Conservation (phyloP, 495 filamentous ascomycete genomes). For the Penicillium parvum region DNA sequence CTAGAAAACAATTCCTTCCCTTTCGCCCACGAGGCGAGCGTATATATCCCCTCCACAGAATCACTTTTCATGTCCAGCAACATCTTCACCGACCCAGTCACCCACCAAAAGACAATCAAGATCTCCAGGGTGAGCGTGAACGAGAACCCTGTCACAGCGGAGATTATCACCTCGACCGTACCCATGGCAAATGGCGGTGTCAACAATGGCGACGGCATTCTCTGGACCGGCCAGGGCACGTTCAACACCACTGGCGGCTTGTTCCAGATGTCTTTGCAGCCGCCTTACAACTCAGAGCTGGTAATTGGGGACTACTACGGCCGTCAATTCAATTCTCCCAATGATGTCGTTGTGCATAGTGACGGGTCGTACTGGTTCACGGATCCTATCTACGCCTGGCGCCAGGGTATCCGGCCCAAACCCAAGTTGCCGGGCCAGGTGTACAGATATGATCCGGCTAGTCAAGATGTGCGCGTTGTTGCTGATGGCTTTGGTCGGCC, state of each 20-base stretch:
- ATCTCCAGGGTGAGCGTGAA: constrained; percentile 32
- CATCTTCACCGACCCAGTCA: constrained; percentile 27
- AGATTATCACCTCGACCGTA: constrained; percentile 39
- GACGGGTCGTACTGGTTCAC: constrained; percentile 54
- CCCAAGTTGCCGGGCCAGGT: constrained; percentile 45
- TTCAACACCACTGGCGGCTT: constrained; percentile 47
- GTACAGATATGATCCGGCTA: constrained; percentile 50
- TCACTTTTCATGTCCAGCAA: constrained; percentile 61
- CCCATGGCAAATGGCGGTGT: constrained; percentile 55
- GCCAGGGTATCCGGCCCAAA: constrained; percentile 40
- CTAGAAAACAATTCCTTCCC: constrained; percentile 34
- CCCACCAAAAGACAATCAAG: constrained; percentile 31
- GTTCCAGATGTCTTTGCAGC: constrained; percentile 23
- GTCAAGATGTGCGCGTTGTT: constrained; percentile 42
- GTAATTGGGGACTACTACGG: constrained; percentile 42
- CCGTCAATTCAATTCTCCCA: constrained; percentile 43
- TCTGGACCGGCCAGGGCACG: constrained; percentile 52
- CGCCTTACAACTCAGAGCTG: constrained; percentile 30
- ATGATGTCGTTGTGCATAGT: constrained; percentile 40
- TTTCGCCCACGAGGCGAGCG: constrained; percentile 60
- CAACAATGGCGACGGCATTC: constrained; percentile 39
- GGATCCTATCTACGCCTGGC: constrained; percentile 47
- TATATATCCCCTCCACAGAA: constrained; percentile 48
- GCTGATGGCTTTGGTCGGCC: constrained; percentile 48
- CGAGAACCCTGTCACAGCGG: constrained; percentile 28